These are phyloP conservation scores for Fraxinus sp. DNA, from an alignment of 305 asterid genomes.

Conservation along the genomic window DNA sequence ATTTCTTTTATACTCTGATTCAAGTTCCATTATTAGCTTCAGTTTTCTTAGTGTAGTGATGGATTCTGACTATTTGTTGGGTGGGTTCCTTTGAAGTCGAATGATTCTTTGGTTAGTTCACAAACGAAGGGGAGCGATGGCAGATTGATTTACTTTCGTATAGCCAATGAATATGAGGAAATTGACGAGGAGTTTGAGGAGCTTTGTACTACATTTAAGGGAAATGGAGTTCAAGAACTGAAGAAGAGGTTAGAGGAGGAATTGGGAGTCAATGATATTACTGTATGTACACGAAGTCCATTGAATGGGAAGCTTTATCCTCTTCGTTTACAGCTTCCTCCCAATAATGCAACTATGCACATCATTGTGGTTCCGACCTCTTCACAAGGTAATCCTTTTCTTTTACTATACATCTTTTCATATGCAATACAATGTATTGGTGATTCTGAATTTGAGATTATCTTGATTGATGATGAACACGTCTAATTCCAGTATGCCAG, in stretches of 20 bases:
- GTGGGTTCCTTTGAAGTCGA: slow-evolving; percentile 19
- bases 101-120: slow-evolving; percentile 20
- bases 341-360: slow-evolving; percentile 31
- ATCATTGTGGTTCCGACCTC: slow-evolving; percentile 31
- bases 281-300: slow-evolving; percentile 24
- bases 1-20: not conserved
- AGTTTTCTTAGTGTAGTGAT: not conserved
- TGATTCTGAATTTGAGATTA: not conserved
- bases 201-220: slow-evolving; percentile 28
- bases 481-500: not conserved
- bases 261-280: slow-evolving; percentile 16
- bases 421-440: not conserved
- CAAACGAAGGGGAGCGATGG: slow-evolving; percentile 25
- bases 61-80: not conserved
- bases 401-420: not conserved
- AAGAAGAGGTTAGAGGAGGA: slow-evolving; percentile 26
- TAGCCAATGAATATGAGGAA: slow-evolving; percentile 29
- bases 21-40: not conserved
- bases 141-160: slow-evolving; percentile 25
- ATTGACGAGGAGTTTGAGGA: slow-evolving; percentile 25
- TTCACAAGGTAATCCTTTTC: slow-evolving; percentile 18
- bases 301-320: slow-evolving; percentile 38
- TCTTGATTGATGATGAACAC: not conserved
- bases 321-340: slow-evolving; percentile 35
- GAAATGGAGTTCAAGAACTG: slow-evolving; percentile 30